Evolutionary conservation across 2,329 filamentous ascomycete genomes (phyloP), one percentile per base, ranked within the genome.

Genomic region (Metarhizium brunneum): DNA sequence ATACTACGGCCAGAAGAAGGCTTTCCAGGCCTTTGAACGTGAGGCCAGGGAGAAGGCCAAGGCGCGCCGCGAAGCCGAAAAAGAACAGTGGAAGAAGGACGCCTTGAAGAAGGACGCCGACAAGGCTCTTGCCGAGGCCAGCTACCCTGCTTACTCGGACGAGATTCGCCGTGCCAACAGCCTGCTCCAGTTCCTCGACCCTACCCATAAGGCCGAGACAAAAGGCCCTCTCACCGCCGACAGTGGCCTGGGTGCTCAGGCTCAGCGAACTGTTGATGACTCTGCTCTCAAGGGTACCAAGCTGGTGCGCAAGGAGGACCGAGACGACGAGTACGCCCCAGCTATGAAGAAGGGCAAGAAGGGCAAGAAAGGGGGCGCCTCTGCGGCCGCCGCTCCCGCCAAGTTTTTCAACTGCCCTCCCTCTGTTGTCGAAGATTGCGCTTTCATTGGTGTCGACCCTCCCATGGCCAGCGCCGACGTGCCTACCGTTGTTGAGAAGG

Each of bases 161-260:
- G 91, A 99, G 76, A 96, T 99, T 67, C 83, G 91, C 65, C 87
- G 87, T 54, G 89, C 90, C 59, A 89, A 94, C 75, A 88, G 85
- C 69, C 80, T 99, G 49, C 88, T 97, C 64, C 85, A 86, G 63
- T 92, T 92, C 80, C 92, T 97, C 63, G 92, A 97, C 71, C 92
- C 92, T 2, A 82, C 76, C 16, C 78, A 83, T 57, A 71, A 74
- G 68, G 77, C 80, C 68, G 89, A 87, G 73, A n/a, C 32, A 5
- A 89, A 87, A 76, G 82, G 72, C 36, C 82, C 77, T 58, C 81
- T 81, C 59, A 78, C 79, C 71, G 84, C 76, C 49, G 79, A 85
- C 61, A 86, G 85, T 69, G 86, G 87, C 66, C 87, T 95, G 68
- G 84, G 85, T 54, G 91, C 92, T 54, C 80, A 88, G 63, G 83